Evolutionary conservation across 1,284 basidiomycete species (phyloP).

Genomic region (Ganoderma sp.): DNA sequence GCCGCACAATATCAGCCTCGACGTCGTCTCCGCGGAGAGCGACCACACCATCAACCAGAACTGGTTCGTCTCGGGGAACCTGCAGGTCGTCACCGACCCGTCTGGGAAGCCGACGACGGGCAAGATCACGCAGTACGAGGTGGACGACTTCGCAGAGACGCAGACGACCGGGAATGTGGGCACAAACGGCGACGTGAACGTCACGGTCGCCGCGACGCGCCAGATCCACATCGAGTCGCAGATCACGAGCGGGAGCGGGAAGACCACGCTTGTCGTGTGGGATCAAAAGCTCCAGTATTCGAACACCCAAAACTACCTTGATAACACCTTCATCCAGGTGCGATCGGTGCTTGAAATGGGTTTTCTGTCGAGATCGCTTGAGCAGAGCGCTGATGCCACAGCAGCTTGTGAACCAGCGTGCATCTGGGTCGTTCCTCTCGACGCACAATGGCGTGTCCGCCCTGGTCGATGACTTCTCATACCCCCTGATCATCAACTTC

Average conservation of each 20-base stretch:
- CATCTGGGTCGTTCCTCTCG: slow-evolving; percentile 60
- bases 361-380: not conserved
- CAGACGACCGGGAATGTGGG: slow-evolving; percentile 51
- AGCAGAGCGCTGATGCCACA: not conserved
- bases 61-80: slow-evolving; percentile 78
- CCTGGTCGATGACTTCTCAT: slow-evolving; percentile 66
- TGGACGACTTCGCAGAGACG: slow-evolving; percentile 59
- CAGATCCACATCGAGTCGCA: slow-evolving; percentile 62
- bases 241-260: slow-evolving; percentile 63
- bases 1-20: slow-evolving; percentile 70
- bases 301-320: slow-evolving; percentile 60
- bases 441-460: slow-evolving; percentile 62
- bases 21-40: slow-evolving; percentile 73
- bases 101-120: slow-evolving; percentile 71
- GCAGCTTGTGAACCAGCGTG: slow-evolving; percentile 67
- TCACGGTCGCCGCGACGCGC: slow-evolving; percentile 61
- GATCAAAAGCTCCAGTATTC: slow-evolving; percentile 57
- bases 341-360: too few species aligned
- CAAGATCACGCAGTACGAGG: slow-evolving; percentile 63
- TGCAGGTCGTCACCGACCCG: slow-evolving; percentile 72
- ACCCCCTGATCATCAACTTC: slow-evolving; percentile 68
- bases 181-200: slow-evolving; percentile 52
- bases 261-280: slow-evolving; percentile 58
- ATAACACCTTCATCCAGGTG: slow-evolving; percentile 57
- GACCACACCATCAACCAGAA: slow-evolving; percentile 71